Evolutionary conservation across 2,329 filamentous ascomycete species (phyloP), one percentile per base, ranked within the genome.

Genomic region (Aspergillus felis): DNA sequence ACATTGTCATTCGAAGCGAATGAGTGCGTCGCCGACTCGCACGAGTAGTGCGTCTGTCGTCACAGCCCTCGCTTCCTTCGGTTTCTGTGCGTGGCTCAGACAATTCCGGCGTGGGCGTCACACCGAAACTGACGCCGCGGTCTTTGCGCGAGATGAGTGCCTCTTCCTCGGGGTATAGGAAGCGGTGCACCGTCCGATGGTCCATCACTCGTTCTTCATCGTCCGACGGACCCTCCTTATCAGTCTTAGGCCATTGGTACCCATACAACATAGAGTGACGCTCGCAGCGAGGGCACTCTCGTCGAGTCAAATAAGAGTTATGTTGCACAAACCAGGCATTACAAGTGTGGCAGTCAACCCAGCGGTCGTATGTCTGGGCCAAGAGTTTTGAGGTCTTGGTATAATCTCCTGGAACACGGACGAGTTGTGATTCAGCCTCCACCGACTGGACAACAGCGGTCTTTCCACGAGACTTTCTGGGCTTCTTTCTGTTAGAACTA

Each of bases 241-340:
- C 89, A 0, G 94, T 97, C 79, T 99, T 97, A 5, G 94, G 94
- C 94, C 94, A 99, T 57, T 89, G 82, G 69, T 90, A 97, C 0
- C 95, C 95, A 71, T 97, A 99, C 0, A 99, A 78, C 77, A 96
- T 97, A 17, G 90, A 95, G 70, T 99, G 94, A 0, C 94, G 85
- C 76, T 99, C 94, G 73, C 94, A 99, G 6, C 94, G 86, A 3
- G 91, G 92, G 71, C 94, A 99, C 17, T 91, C 88, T 51, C 89
- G 87, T 53, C 88, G 86, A 1, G 92, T 97, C 63, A 87, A 88
- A 72, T 96, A 97, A 0, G 91, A 91, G 62, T 97, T 89, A 44
- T 86, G 82, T 72, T 97, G 93, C 5, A 97, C 88, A 70, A 97
- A 99, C 58, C 87, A 85, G 1, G 83, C 82, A 51, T 85, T 84